phyloP scores from a whole-genome alignment of 768 basidiomycete species.

The Sporobolomyces pararoseus region DNA sequence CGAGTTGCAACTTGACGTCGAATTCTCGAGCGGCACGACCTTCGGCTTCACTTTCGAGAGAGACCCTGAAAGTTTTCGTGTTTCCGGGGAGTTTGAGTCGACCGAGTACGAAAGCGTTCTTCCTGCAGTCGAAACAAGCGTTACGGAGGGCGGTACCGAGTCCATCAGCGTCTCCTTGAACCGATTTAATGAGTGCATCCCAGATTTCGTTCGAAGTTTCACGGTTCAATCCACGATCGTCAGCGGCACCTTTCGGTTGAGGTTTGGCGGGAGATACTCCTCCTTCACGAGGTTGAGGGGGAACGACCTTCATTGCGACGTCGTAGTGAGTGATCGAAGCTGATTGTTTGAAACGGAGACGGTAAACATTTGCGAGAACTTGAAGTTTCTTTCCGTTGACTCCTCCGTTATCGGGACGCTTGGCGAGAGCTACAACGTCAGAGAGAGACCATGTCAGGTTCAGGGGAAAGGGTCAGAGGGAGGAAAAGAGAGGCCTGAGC shows the following conservation, averaged over 20 bases:
- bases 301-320: slow-evolving; percentile 12
- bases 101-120: slow-evolving; percentile 28
- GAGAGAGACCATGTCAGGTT: background rate
- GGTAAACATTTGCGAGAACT: slow-evolving; percentile 28
- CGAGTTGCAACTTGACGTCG: slow-evolving; percentile 35
- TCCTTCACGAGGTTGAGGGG: background rate
- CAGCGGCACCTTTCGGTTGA: background rate
- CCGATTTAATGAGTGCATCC: slow-evolving; percentile 21
- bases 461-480: background rate
- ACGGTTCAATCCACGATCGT: slow-evolving; percentile 8
- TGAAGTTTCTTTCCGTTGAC: slow-evolving; percentile 1
- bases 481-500: background rate
- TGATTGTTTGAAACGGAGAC: slow-evolving; percentile 16
- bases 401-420: slow-evolving; percentile 31
- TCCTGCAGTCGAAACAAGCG: slow-evolving; percentile 31
- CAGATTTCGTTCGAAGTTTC: slow-evolving; percentile 25
- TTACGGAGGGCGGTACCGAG: background rate
- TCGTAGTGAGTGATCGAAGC: slow-evolving; percentile 20
- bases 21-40: slow-evolving; percentile 13
- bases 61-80: slow-evolving; percentile 19
- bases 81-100: slow-evolving; percentile 5
- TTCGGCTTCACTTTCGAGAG: slow-evolving; percentile 22
- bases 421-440: slow-evolving; percentile 24
- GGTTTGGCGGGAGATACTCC: background rate
- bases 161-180: slow-evolving; percentile 14